Base-by-base conservation (phyloP, 1,284 basidiomycete genomes). In the Heterobasidion irregulare region DNA sequence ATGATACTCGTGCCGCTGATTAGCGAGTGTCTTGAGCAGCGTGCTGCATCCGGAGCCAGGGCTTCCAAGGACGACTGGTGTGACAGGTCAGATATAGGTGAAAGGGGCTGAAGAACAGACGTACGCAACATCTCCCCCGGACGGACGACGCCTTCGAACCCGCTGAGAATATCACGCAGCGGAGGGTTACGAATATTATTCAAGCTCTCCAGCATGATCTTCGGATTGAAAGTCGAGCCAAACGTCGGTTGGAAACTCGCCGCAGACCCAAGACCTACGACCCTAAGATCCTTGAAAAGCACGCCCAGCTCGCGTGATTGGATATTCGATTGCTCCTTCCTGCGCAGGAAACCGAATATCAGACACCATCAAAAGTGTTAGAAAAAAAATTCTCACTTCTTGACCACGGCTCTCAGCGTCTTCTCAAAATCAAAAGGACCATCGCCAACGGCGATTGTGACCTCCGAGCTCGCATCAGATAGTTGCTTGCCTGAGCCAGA, bases 11-110 rank as follows among this genome's bases (percentile, higher is more conserved):
- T 70, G 64, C 0, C 81, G 79, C 58, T 82, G 79, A 62, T 91
- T 90, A 6, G 89, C 80, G 45, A 92, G 73, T 0, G 76, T 76
- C 66, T 89, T 89, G 55, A 92, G 78, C 43, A 92, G 75, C 0
- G 88, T 88, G 18, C 75, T 80, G 65, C 89, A 92, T 2, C 90
- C 89, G 0, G 86, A 79, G 36, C 81, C 80, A 7, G 84, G 84
- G 19, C 80, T 71, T n/a, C 83, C 84, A 13, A 86, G 72, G 18
- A 85, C 83, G 49, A 84, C 77, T 79, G 53, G 8, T 18, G 52
- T 51, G 32, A 44, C 36, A 41, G 18, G 53, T 48, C 16, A 53
- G 46, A 19, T 13, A 19, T n/a, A n/a, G 12, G 6, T 26, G 4
- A 34, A 50, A 26, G 48, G 32, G 13, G 18, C 13, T 8, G 41